Conservation (phyloP, 495 filamentous ascomycete species). For the Trichoderma asperelloides region DNA sequence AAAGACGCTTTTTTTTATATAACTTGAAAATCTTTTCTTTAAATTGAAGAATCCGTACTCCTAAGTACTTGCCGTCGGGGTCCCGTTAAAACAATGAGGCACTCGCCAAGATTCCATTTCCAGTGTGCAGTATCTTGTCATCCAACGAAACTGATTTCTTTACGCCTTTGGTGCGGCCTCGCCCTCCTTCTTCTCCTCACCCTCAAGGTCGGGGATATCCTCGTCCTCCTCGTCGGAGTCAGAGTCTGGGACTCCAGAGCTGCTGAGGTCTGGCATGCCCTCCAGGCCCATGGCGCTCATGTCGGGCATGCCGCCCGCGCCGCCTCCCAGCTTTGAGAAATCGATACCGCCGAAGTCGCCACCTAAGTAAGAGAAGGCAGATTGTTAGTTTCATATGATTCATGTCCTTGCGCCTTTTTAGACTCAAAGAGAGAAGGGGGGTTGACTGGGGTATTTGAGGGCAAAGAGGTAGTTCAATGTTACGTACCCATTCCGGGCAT, state of each 20-base stretch:
- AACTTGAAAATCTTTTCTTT: neutral
- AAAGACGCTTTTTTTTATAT: neutral
- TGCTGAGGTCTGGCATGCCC: conserved; percentile 54
- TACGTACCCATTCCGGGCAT: conserved; percentile 30
- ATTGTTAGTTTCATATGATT: too few relatives aligned
- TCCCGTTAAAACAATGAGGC: neutral
- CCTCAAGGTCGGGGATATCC: conserved; percentile 52
- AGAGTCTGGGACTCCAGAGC: conserved; percentile 35
- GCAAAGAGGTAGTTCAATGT: conserved; percentile 4
- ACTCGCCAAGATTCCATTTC: conserved; percentile 9
- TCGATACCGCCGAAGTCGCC: conserved; percentile 66
- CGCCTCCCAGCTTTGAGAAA: conserved; percentile 83
- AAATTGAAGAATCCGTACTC: conserved; percentile 2
- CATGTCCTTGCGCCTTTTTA: neutral
- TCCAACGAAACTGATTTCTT: conserved; percentile 11
- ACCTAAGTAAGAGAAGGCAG: conserved; percentile 31
- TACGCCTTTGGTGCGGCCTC: conserved; percentile 21
- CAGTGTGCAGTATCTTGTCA: conserved; percentile 13
- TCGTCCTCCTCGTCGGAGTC: conserved; percentile 43
- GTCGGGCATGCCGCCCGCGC: conserved; percentile 42
- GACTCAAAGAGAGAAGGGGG: neutral
- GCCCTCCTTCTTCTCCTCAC: conserved; percentile 27
- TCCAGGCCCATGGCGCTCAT: conserved; percentile 30
- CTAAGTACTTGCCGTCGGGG: neutral
- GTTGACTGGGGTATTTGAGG: conserved; percentile 4